Evolutionary conservation across 1,284 basidiomycete genomes (phyloP), one percentile per base, ranked within the genome.

Genomic region (Cutaneotrichosporon sp.): DNA sequence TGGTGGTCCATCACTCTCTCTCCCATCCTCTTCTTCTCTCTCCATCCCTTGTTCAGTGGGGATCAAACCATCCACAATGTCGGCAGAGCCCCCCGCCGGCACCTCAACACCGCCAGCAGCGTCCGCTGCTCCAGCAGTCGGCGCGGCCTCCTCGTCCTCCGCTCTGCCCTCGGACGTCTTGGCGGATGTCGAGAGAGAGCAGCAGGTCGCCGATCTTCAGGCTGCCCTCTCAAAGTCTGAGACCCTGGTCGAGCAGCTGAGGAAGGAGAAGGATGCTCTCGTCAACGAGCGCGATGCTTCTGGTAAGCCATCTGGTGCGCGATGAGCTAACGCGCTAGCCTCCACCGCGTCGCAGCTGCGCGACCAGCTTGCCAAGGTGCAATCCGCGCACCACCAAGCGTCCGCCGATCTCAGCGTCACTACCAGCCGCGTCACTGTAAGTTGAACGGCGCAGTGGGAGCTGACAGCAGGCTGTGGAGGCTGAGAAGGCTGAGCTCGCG

Each of bases 171-270:
- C 58, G 16, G 72, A 76, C 31, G 63, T 80, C 14, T 64, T 74
- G n/a, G 65, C 70, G 25, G 72, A 77, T 53, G 75, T 78, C 18
- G 80, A 81, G 66, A 68, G 72, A 13, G 76, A 80, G 49, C 76
- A 79, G 55, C 73, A 73, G 18, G 62, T 78, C 9, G 67, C 69
- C 9, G 77, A 79, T 65, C 67, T 74, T 20, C 69, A 76, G 47
- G 62, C 67, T 6, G 63, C 61, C 18, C 62, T 77, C 13, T 66
- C 65, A 43, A 64, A 69, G 34, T 68, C 78, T 20, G 69, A 76
- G 46, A 65, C 60, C 20, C 67, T 72, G 62, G 54, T 76, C 0
- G 69, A 71, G 54, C 66, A 66, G 25, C 62, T 74, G 20, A 71
- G 71, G 31, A 56, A 63, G 50, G 71, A 73, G 60, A 74, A 74